Base-by-base conservation (phyloP, 176 grass and related monocot genomes). In the Eleusine indica region DNA sequence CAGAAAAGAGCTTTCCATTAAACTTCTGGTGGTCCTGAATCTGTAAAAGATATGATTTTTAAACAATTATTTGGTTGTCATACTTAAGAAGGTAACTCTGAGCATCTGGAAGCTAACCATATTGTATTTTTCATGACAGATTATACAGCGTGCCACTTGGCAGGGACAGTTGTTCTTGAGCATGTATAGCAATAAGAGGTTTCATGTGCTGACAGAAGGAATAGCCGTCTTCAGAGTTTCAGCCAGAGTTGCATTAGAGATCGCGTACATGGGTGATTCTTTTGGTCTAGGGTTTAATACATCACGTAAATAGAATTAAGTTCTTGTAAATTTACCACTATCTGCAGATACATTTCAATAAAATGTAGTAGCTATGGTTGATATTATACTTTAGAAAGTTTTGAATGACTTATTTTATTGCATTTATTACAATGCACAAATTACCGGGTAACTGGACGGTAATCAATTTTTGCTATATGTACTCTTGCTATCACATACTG, bases 151-250 rank as follows among this genome's bases (percentile, higher is more conserved):
- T 18, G n/a, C 11, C 18, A 7, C 18, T 2, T 61, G 35, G 68
- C 57, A 75, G 43, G 51, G 46, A 63, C 6, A 41, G 71, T 70
- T 68, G 4, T 74, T 79, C 80, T 61, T 80, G 47, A 89, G 57
- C 67, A 72, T 86, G 69, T 86, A 85, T n/a, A 84, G 63, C 35
- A 51, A 63, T 83, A 86, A 83, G 22, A 86, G 61, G 68, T 61
- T 90, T 83, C 74, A 9, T 64, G 32, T 74, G 41, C 17, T 83
- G 32, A 61, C 68, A 53, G 40, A 60, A 76, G 54, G 53, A 72
- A 64, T 53, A 41, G 30, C 35, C 28, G 16, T 73, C 68, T 73
- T 80, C 41, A 60, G 60, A 80, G 41, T 79, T 79, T 70, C 82
- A 12, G 30, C 78, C 56, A 57, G 79, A 79, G 69, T 68, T 79